Conservation (phyloP, 495 filamentous ascomycete genomes). For the Letharia lupina region DNA sequence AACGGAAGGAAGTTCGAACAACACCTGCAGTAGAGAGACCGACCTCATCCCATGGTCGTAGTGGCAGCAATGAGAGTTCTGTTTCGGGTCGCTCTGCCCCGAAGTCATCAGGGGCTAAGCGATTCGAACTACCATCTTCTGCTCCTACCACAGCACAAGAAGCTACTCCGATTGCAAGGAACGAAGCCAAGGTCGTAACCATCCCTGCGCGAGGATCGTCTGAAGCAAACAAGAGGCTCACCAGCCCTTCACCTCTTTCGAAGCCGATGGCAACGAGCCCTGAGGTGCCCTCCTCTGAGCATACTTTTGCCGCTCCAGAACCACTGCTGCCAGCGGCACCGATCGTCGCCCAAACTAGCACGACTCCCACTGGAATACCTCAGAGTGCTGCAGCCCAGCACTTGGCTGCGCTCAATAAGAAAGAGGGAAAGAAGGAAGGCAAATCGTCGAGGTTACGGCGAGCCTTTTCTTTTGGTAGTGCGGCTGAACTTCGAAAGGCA, state of each 20-base stretch:
- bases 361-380: conserved; percentile 21
- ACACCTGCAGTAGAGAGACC: conserved; percentile 32
- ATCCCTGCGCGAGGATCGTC: conserved; percentile 63
- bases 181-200: conserved; percentile 51
- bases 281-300: conserved; percentile 31
- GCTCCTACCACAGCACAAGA: conserved; percentile 20
- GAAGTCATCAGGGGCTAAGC: conserved; percentile 25
- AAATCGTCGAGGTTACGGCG: conserved; percentile 86
- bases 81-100: conserved; percentile 40
- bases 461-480: conserved; percentile 96
- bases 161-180: conserved; percentile 29
- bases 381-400: conserved; percentile 70
- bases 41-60: conserved; percentile 48
- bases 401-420: conserved; percentile 71
- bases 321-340: conserved; percentile 20
- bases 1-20: conserved; percentile 18
- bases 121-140: conserved; percentile 13
- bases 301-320: conserved; percentile 23
- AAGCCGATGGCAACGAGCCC: conserved; percentile 61
- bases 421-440: conserved; percentile 58
- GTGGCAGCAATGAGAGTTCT: conserved; percentile 49
- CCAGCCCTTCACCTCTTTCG: conserved; percentile 80
- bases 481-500: conserved; percentile 76
- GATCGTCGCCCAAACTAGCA: conserved; percentile 25
- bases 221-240: conserved; percentile 61